Conservation (phyloP, 768 basidiomycete genomes). For the Scleroderma citrinum region DNA sequence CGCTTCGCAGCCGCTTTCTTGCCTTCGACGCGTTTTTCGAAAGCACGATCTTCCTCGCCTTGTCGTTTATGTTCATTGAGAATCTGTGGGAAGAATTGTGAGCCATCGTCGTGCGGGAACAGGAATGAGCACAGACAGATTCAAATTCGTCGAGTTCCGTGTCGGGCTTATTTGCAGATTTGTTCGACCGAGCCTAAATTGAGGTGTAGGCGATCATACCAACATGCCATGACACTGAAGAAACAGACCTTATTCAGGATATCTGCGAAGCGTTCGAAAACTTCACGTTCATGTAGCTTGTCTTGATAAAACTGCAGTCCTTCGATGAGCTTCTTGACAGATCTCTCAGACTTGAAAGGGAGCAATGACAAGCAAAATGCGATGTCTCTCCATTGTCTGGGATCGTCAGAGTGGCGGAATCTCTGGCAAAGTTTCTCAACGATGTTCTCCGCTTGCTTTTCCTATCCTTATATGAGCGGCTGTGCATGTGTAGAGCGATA, state of each 20-base stretch:
- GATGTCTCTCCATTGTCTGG: constrained; percentile 96
- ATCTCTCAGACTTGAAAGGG: constrained; percentile 95
- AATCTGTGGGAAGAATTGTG: constrained; percentile 44
- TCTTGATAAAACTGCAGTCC: constrained; percentile 90
- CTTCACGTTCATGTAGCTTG: constrained; percentile 84
- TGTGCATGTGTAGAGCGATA: constrained; percentile 7
- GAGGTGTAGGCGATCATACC: background rate
- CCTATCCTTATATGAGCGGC: constrained; percentile 40
- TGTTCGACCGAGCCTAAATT: constrained; percentile 75
- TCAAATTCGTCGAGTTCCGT: constrained; percentile 95
- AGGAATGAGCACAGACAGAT: constrained; percentile 39
- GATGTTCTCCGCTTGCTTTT: constrained; percentile 96
- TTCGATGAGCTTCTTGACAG: constrained; percentile 94
- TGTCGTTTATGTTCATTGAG: constrained; percentile 77
- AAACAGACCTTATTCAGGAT: constrained; percentile 79
- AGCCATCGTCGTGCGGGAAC: background rate
- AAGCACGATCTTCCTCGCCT: constrained; percentile 87
- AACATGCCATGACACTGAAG: background rate
- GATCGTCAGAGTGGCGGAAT: constrained; percentile 82
- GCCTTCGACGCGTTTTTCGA: constrained; percentile 79
- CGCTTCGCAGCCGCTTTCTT: constrained; percentile 77
- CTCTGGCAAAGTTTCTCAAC: constrained; percentile 97
- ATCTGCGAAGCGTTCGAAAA: constrained; percentile 79
- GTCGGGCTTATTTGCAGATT: constrained; percentile 88
- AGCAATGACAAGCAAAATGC: constrained; percentile 91